phyloP scores from a whole-genome alignment of 768 basidiomycete genomes.

The Boletus insuetus region DNA sequence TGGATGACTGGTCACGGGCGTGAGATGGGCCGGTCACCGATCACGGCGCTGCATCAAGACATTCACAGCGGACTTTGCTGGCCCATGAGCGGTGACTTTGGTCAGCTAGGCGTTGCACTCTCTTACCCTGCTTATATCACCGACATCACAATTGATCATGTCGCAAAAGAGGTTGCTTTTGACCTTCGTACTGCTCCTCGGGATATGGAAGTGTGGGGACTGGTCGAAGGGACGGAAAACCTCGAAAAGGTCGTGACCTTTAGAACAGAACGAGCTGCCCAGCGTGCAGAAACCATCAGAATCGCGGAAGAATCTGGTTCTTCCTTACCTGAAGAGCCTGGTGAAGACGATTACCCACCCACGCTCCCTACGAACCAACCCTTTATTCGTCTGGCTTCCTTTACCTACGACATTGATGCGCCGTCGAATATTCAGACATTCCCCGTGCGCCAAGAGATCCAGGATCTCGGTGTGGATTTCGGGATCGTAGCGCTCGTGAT shows the following conservation, averaged over 20 bases:
- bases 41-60: slow-evolving; percentile 87
- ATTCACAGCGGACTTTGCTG: slow-evolving; percentile 84
- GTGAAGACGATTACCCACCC: slow-evolving; percentile 44
- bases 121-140: slow-evolving; percentile 54
- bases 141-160: slow-evolving; percentile 85
- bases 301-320: slow-evolving; percentile 31
- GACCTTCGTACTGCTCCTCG: slow-evolving; percentile 80
- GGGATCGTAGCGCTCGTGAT: slow-evolving; percentile 80
- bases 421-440: slow-evolving; percentile 74
- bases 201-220: slow-evolving; percentile 88
- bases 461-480: slow-evolving; percentile 73
- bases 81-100: slow-evolving; percentile 79
- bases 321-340: slow-evolving; percentile 16
- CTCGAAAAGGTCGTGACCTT: slow-evolving; percentile 57
- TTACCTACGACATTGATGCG: slow-evolving; percentile 58
- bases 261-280: slow-evolving; percentile 42
- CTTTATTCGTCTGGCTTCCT: slow-evolving; percentile 65
- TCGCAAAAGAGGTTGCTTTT: slow-evolving; percentile 75
- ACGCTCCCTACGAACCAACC: slow-evolving; percentile 45
- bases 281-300: slow-evolving; percentile 33
- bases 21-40: slow-evolving; percentile 75
- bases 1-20: slow-evolving; percentile 60
- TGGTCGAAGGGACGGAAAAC: slow-evolving; percentile 79
- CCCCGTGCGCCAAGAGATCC: slow-evolving; percentile 65
- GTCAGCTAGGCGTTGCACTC: slow-evolving; percentile 82